Conservation (phyloP, 345 rosid genomes). For the Citrus australasica region DNA sequence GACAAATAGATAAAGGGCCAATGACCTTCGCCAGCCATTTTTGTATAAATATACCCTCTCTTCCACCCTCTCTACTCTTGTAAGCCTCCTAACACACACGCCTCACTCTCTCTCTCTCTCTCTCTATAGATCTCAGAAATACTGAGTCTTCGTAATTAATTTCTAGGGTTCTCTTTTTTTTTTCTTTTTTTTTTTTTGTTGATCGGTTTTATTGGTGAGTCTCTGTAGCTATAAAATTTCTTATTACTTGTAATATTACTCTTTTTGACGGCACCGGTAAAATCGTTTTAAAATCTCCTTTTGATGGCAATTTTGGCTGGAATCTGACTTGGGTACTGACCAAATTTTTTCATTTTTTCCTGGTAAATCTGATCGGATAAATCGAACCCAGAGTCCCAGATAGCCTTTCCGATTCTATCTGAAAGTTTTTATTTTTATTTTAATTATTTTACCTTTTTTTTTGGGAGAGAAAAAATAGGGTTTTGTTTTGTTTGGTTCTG, state of each 20-base stretch:
- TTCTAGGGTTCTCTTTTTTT: background rate
- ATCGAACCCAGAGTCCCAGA: background rate
- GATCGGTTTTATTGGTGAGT: background rate
- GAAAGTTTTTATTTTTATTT: background rate
- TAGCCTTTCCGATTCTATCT: background rate
- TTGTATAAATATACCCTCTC: conserved; percentile 1
- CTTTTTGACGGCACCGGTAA: background rate
- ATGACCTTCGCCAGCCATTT: background rate
- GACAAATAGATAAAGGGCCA: background rate
- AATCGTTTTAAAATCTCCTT: background rate
- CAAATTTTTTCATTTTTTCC: background rate
- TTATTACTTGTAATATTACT: too few species aligned
- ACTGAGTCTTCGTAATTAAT: background rate
- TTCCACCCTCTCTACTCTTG: background rate
- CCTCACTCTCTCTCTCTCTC: too few species aligned
- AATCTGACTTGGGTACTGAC: conserved; percentile 5
- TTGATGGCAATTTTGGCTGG: conserved; percentile 2
- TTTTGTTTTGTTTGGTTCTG: conserved; percentile 17
- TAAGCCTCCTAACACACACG: background rate
- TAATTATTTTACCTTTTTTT: too few species aligned
- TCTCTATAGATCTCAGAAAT: background rate
- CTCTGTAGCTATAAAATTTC: background rate
- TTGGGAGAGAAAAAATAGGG: conserved; percentile 9
- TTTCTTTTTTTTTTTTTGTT: background rate
- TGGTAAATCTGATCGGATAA: conserved; percentile 14